A percentile compares a stretch with the other conserved stretches of the same genome.
These are phyloP conservation scores for Lecanoromycetidae sp. DNA, from an alignment of 2,329 filamentous ascomycete genomes.

Conservation along the genomic window DNA sequence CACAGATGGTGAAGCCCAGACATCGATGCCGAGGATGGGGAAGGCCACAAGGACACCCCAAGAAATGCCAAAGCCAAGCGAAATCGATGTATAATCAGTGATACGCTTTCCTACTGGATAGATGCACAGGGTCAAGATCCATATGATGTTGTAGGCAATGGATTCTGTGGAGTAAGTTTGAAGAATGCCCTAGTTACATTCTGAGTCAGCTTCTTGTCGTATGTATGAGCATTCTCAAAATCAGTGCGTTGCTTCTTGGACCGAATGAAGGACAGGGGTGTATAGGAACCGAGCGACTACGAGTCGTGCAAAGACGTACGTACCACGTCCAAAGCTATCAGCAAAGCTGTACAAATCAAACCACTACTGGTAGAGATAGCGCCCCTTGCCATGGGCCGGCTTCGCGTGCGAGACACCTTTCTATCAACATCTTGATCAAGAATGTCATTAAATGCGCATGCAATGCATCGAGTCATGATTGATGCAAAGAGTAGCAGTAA, in stretches of 20 bases:
- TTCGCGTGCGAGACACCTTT: slow-evolving; percentile 60
- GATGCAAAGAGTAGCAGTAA: not conserved
- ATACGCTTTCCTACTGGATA: slow-evolving; percentile 43
- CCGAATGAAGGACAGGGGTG: slow-evolving; percentile 51
- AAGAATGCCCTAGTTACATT: slow-evolving; percentile 58
- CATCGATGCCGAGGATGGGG: slow-evolving; percentile 27
- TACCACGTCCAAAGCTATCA: too few relatives aligned
- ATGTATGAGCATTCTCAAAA: too few relatives aligned
- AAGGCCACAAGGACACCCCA: slow-evolving; percentile 40
- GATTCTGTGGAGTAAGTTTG: too few relatives aligned
- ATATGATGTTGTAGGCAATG: slow-evolving; percentile 69
- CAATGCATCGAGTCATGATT: slow-evolving; percentile 75
- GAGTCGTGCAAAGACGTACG: slow-evolving; percentile 55
- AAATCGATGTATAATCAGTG: slow-evolving; percentile 41
- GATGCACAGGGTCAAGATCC: slow-evolving; percentile 40
- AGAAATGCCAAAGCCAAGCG: slow-evolving; percentile 40
- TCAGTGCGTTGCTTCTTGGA: too few relatives aligned
- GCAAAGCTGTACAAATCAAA: slow-evolving; percentile 62
- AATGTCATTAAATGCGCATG: slow-evolving; percentile 80
- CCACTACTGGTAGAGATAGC: slow-evolving; percentile 60
- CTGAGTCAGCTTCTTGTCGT: too few relatives aligned
- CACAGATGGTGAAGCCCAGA: too few relatives aligned
- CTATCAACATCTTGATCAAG: slow-evolving; percentile 81
- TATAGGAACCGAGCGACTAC: slow-evolving; percentile 53
- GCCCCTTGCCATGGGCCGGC: slow-evolving; percentile 67